phyloP scores from a whole-genome alignment of 164 flowering plant species.

The Hamamelis virginiana region DNA sequence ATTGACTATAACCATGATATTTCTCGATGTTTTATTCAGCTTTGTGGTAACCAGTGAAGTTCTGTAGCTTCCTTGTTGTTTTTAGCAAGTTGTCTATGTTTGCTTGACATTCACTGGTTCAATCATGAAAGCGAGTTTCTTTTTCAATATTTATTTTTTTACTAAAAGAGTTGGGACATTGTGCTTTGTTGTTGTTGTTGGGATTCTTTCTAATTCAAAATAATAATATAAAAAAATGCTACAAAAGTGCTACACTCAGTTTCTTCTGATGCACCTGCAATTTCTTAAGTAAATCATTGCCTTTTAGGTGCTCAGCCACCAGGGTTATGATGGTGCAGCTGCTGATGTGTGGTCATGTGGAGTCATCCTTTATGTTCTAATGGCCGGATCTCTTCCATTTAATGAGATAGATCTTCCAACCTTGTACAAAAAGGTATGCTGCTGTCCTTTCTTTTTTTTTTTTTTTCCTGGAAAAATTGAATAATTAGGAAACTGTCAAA shows the following conservation, averaged over 20 bases:
- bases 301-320: constrained; percentile 66
- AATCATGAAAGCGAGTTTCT: neutral
- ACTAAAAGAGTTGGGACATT: neutral
- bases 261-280: neutral
- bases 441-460: neutral
- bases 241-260: neutral
- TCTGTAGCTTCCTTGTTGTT: neutral
- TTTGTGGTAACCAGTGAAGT: neutral
- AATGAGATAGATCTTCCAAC: constrained; percentile 74
- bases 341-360: constrained; percentile 99
- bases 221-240: too few species aligned
- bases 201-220: neutral
- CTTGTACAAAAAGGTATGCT: constrained; percentile 67
- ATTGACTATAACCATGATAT: neutral
- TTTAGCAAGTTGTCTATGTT: neutral
- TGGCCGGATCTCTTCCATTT: constrained; percentile 99
- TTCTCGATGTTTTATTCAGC: too few species aligned
- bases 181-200: neutral
- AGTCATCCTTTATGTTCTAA: constrained; percentile 88
- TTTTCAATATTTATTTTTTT: neutral
- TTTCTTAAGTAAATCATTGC: constrained; percentile 1
- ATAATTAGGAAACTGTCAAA: neutral
- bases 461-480: neutral
- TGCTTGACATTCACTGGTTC: neutral
- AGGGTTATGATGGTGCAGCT: constrained; percentile 96